These are phyloP conservation scores for Wallacemonas sp. DNA, from an alignment of 208 protist species.

Conservation along the genomic window DNA sequence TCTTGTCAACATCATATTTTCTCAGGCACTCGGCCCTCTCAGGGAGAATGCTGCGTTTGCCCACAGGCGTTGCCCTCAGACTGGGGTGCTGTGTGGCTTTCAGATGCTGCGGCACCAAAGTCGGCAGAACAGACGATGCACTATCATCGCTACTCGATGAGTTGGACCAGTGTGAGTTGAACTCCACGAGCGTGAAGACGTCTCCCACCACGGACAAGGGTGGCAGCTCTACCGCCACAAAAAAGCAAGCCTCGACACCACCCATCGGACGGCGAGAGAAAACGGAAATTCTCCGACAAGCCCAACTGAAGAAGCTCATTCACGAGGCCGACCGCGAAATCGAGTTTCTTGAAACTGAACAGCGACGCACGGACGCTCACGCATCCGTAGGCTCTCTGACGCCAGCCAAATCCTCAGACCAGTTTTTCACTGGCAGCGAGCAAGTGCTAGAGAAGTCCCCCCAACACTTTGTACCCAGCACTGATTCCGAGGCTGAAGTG, in stretches of 20 bases:
- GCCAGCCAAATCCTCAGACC: not conserved
- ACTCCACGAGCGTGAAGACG: not conserved
- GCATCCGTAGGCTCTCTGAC: not conserved
- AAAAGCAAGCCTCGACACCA: not conserved
- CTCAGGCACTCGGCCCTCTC: too few species aligned
- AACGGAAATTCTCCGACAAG: not conserved
- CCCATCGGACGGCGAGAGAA: not conserved
- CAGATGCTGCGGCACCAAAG: not conserved
- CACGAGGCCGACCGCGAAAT: slow-evolving; percentile 4
- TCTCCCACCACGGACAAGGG: not conserved
- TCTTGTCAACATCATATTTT: too few species aligned
- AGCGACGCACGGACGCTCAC: not conserved
- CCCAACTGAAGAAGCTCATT: slow-evolving; percentile 12
- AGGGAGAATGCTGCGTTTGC: not conserved
- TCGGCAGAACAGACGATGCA: not conserved
- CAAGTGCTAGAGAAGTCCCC: slow-evolving; percentile 57
- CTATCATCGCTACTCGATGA: slow-evolving; percentile 3
- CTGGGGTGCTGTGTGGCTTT: not conserved
- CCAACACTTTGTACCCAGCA: slow-evolving; percentile 64
- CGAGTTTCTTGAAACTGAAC: slow-evolving; percentile 3
- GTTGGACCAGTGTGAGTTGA: slow-evolving; percentile 2
- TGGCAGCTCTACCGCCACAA: not conserved
- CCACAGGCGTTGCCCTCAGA: not conserved
- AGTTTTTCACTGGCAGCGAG: slow-evolving; percentile 10
- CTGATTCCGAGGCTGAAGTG: slow-evolving; percentile 40